A percentile compares a stretch with the other conserved stretches of the same genome.
These are phyloP conservation scores for Phialemoniopsis sp. DNA, from an alignment of 2,329 filamentous ascomycete genomes.

Conservation along the genomic window DNA sequence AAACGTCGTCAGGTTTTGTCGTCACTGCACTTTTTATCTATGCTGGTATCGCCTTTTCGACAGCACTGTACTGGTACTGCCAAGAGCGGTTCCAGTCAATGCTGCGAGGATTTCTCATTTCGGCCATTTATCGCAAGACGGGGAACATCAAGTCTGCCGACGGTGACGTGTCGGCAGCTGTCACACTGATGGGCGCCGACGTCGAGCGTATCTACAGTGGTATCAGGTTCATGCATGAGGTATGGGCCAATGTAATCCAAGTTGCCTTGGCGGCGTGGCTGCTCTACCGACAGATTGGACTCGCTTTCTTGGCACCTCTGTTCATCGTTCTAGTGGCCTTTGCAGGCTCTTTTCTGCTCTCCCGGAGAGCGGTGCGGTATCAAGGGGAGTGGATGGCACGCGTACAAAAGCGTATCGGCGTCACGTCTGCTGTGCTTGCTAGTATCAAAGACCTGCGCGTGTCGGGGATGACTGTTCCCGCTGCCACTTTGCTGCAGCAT, in stretches of 20 bases:
- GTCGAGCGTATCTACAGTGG: slow-evolving; percentile 19
- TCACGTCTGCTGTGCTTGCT: too few relatives aligned
- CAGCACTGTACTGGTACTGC: slow-evolving; percentile 32
- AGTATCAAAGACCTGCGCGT: too few relatives aligned
- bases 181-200: slow-evolving; percentile 27
- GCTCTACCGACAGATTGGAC: slow-evolving; percentile 10
- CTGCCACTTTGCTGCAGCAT: too few relatives aligned
- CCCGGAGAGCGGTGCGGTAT: slow-evolving; percentile 1
- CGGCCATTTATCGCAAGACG: slow-evolving; percentile 25
- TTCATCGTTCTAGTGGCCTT: slow-evolving; percentile 6
- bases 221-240: slow-evolving; percentile 18
- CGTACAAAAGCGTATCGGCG: slow-evolving; percentile 15
- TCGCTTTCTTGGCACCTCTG: slow-evolving; percentile 11
- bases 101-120: slow-evolving; percentile 20
- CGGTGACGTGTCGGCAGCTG: slow-evolving; percentile 13
- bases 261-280: slow-evolving; percentile 12
- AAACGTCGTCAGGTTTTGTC: slow-evolving; percentile 36
- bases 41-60: slow-evolving; percentile 30
- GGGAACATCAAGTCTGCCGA: slow-evolving; percentile 11
- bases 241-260: slow-evolving; percentile 13
- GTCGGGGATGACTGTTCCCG: too few relatives aligned
- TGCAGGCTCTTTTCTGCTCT: too few relatives aligned
- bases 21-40: slow-evolving; percentile 35
- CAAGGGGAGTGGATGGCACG: slow-evolving; percentile 16
- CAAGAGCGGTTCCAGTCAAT: slow-evolving; percentile 23